These are phyloP conservation scores for Austropuccinia psidii DNA, from an alignment of 1,284 basidiomycete species.

Conservation along the genomic window DNA sequence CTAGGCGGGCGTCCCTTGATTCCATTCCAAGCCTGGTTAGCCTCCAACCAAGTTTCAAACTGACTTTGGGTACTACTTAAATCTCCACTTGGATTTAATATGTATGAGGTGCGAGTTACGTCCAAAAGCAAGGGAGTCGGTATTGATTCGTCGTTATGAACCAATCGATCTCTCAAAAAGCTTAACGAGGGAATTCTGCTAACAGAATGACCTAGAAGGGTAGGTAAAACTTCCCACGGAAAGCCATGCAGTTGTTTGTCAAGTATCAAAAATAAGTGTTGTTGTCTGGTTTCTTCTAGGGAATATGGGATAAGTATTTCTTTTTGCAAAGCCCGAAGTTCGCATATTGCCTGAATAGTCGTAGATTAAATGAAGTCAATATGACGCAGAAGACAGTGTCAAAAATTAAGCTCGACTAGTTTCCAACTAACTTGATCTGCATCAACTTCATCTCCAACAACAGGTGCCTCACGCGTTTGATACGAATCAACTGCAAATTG, in stretches of 20 bases:
- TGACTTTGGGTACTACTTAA: conserved; percentile 71
- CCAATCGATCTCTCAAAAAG: conserved; percentile 69
- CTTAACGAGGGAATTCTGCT: conserved; percentile 82
- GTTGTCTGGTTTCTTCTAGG: conserved; percentile 34
- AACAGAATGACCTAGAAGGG: conserved; percentile 71
- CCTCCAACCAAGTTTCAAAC: conserved; percentile 66
- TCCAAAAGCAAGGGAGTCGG: conserved; percentile 51
- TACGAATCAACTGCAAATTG: conserved; percentile 91
- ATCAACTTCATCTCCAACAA: conserved; percentile 87
- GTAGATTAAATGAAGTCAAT: background rate
- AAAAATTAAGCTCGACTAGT: background rate
- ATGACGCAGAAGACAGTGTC: background rate
- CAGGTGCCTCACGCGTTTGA: conserved; percentile 79
- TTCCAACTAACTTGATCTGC: conserved; percentile 62
- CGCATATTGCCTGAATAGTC: conserved; percentile 53
- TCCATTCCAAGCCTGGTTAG: conserved; percentile 66
- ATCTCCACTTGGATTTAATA: conserved; percentile 89
- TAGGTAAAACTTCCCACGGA: conserved; percentile 93
- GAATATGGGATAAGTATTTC: conserved; percentile 43
- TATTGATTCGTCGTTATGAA: conserved; percentile 15
- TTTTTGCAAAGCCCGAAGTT: conserved; percentile 54
- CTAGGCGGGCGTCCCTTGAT: conserved; percentile 66
- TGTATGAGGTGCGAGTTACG: conserved; percentile 65
- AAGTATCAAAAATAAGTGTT: conserved; percentile 76
- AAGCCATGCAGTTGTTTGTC: conserved; percentile 83